A percentile compares a stretch with the other conserved stretches of the same genome.
Evolutionary conservation across 2,329 filamentous ascomycete species (phyloP).

Genomic region (Cladophialophora immunda): DNA sequence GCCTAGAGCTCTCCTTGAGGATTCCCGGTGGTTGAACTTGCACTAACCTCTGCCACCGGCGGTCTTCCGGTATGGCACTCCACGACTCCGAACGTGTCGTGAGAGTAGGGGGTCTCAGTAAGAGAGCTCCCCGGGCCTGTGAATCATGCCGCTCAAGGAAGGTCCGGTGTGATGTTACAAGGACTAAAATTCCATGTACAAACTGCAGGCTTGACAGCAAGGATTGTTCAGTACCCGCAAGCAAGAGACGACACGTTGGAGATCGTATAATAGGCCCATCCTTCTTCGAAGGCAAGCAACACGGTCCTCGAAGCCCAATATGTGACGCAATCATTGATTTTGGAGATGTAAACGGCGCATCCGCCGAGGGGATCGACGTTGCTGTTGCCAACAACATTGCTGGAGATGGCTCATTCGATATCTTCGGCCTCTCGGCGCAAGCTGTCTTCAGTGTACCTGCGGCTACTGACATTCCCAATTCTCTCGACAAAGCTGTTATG

Average conservation of each 20-base stretch:
- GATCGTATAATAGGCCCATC: constrained; percentile 31
- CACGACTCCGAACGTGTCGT: not conserved
- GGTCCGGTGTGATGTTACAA: constrained; percentile 92
- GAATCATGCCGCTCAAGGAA: constrained; percentile 88
- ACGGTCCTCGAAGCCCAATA: constrained; percentile 28
- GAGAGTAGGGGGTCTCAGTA: constrained; percentile 63
- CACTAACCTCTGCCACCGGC: not conserved
- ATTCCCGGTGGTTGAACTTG: not conserved
- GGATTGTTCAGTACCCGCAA: constrained; percentile 73
- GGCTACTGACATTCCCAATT: not conserved
- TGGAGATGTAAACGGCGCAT: constrained; percentile 19
- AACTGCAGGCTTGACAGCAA: constrained; percentile 73
- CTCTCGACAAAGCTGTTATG: constrained; percentile 48
- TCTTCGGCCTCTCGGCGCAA: constrained; percentile 13
- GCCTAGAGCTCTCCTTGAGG: not conserved
- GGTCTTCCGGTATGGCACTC: constrained; percentile 10
- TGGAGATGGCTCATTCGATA: constrained; percentile 12
- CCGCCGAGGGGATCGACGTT: not conserved
- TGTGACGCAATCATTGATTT: constrained; percentile 36
- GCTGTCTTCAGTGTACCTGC: not conserved
- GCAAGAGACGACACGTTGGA: constrained; percentile 71
- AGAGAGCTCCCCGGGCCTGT: constrained; percentile 87
- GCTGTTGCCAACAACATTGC: not conserved
- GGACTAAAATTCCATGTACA: constrained; percentile 82
- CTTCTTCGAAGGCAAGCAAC: constrained; percentile 22